Base-by-base conservation (phyloP, 805 yeast species). In the Spathaspora arborariae region DNA sequence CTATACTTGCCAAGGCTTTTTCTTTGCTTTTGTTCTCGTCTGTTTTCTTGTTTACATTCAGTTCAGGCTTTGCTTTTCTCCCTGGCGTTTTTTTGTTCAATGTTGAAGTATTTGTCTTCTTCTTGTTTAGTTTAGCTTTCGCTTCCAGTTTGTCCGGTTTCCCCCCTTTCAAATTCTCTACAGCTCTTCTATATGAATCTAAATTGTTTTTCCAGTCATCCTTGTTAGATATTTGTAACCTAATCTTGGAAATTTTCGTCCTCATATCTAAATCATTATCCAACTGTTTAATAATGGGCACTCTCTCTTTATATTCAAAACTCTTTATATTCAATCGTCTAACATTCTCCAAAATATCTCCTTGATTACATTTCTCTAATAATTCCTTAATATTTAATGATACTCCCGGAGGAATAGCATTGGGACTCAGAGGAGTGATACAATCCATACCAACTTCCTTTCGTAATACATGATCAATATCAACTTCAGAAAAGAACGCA, bases 401-500 rank as follows among this genome's bases (percentile, higher is more conserved):
- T 59, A 85, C 90, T 9, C 99, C 99, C 5, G 83, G 85, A 1
- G 85, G 78, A 15, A 91, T 82, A 0, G 92, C 68, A 5, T 60
- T 55, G 0, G 84, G 81, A 55, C 90, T 84, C 0, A 97, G 88
- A 0, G 97, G 97, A 0, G 99, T 95, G 2, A 89, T 74, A 65
- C 98, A 92, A 51, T 85, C 89, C 74, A 90, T 70, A 52, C 82
- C 82, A n/a, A 92, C 98, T 56, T 95, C 99, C 58, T 94, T 94
- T 54, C 99, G 74, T 54, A 95, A 67, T 3, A 92, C 86, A 50
- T 76, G 79, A 59, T 94, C 99, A 45, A 95, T 79, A 60, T 94
- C 99, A 35, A 94, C 90, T 34, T 89, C 90, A 1, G 96, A 88
- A 62, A 94, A 94, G 61, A 94, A 94, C 0, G 99, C 98, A 67